phyloP scores from a whole-genome alignment of 345 rosid species.

The Clausena lansium region DNA sequence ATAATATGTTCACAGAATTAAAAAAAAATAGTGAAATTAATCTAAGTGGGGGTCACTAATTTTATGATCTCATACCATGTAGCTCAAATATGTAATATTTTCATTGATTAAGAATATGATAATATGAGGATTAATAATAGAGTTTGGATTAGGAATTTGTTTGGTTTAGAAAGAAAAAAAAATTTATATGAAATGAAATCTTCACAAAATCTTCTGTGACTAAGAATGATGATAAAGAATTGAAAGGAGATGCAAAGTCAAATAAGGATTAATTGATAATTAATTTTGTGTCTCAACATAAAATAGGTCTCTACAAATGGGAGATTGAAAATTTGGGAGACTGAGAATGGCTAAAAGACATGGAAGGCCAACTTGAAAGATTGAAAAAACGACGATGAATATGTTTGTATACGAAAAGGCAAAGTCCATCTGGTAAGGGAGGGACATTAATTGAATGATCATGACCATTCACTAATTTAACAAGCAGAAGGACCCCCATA shows the following conservation, averaged over 20 bases:
- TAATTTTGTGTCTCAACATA: background rate
- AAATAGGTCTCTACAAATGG: background rate
- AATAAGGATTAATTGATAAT: conserved; percentile 5
- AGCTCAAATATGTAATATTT: background rate
- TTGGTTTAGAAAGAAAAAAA: background rate
- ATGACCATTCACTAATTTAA: conserved; percentile 16
- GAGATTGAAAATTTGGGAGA: background rate
- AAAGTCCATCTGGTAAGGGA: conserved; percentile 2
- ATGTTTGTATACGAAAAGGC: conserved; percentile 1
- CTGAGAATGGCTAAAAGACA: conserved; percentile 14
- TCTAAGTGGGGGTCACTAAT: conserved; percentile 6
- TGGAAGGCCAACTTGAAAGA: conserved; percentile 12
- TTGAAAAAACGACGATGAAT: conserved; percentile 7
- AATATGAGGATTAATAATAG: background rate
- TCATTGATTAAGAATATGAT: background rate
- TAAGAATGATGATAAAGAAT: background rate
- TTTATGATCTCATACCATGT: background rate
- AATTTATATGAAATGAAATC: conserved; percentile 22
- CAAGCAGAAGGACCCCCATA: conserved; percentile 1
- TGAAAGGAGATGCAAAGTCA: conserved; percentile 7
- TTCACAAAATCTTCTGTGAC: conserved; percentile 14
- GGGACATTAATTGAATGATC: background rate
- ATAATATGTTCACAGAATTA: background rate
- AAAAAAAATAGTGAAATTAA: background rate
- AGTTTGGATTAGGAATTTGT: conserved; percentile 12